Evolutionary conservation across 176 grass and related monocot genomes (phyloP), one percentile per base, ranked within the genome.

Genomic region (Hyparrhenia diplandra): DNA sequence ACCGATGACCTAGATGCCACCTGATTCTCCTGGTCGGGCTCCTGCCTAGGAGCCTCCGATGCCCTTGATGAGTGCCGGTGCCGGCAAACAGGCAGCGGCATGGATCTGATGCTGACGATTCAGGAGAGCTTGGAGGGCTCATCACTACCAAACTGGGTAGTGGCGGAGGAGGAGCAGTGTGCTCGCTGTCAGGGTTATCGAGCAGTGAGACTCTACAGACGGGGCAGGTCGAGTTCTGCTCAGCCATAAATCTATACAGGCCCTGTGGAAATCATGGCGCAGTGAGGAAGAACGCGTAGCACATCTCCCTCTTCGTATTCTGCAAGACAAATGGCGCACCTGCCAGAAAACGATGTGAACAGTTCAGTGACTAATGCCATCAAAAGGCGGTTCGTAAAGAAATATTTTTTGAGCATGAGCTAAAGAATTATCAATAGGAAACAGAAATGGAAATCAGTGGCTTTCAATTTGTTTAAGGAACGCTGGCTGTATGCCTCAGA

Each of bases 141-240:
- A 78, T 54, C 67, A 82, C 13, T 13, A 30, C 83, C 41, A 75
- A 13, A 51, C 46, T 78, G 47, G 39, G 46, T 40, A 67, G 24
- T 5, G 5, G 25, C 25, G 83, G 21, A 51, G 79, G 83, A 71
- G 87, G 58, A 11, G 52, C 25, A 2, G 36, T 79, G 11, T 74
- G 88, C 49, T 89, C 91, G 58, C 52, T 87, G 74, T 91, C 92
- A 2, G 85, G 79, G 57, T 88, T 91, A 63, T 88, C 89, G 51
- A 87, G 80, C 77, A 99, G 65, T 21, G 93, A 99, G 86, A 99
- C 83, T 90, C 97, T 88, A 85, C 97, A 99, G 8, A 99, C 88
- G 16, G 97, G 97, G 83, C 97, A 99, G 24, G 97, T 99, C 13
- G 91, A 88, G 64, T 99, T 90, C 69, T 96, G 93, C 73, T 89